Base-by-base conservation (phyloP, 345 rosid species). In the Bruguiera parviflora region DNA sequence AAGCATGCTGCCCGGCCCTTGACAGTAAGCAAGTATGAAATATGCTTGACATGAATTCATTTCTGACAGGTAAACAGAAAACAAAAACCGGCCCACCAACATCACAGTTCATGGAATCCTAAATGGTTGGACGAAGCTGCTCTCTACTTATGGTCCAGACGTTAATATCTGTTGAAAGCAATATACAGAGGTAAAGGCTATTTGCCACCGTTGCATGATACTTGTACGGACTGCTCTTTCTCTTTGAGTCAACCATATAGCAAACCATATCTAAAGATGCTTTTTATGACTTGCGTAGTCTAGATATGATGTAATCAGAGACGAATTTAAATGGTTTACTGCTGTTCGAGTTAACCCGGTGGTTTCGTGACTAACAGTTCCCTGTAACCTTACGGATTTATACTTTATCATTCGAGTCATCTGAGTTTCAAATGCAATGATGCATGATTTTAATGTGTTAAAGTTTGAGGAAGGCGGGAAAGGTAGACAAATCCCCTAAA, bases 41-140 rank as follows among this genome's bases (percentile, higher is more conserved):
- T 9, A 6, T 47, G 11, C 20, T 60, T 46, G 24, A 64, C 27
- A 53, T 58, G 19, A 43, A 68, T 67, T 47, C 51, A 56, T 60
- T 62, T 74, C 31, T 35, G 67, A 79, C 90, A 90, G 98, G 86
- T 75, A 74, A 73, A 6, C 96, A 86, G 83, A 95, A 87, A 88
- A 87, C 94, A 20, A 85, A 78, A 80, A 85, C 84, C 60, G 84
- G 88, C 68, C 96, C 98, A 20, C 99, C 98, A 37, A 65, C 89
- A 13, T 80, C 87, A 6, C 97, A 95, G 64, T 85, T 83, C 85
- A 92, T 92, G 99, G 98, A 92, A 81, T 83, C 87, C 5, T 89
- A 55, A 85, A 65, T 51, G 63, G 49, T 25, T 8, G 69, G 25
- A 57, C 16, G 49, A 61, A 61, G 22, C 16, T 28, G 49, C 56